A percentile compares a stretch with the other conserved stretches of the same genome.
These are phyloP conservation scores for Aquilaria yunnanensis DNA, from an alignment of 345 rosid genomes.

Conservation along the genomic window DNA sequence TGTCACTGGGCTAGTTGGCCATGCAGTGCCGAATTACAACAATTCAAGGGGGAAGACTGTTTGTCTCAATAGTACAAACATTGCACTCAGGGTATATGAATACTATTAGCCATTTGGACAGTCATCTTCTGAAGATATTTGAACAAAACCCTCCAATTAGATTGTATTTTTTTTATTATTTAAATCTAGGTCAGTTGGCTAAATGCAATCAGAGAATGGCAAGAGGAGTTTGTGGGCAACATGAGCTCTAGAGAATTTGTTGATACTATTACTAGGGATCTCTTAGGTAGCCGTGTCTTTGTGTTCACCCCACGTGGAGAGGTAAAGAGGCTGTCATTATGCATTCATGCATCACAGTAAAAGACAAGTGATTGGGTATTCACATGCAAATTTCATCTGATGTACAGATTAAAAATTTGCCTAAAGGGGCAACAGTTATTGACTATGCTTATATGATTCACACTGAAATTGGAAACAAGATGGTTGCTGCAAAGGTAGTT, in stretches of 20 bases:
- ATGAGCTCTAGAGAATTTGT: conserved; percentile 99
- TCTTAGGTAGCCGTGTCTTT: conserved; percentile 90
- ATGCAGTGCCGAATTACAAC: conserved; percentile 54
- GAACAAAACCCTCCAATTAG: conserved; percentile 6
- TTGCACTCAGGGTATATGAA: conserved; percentile 82
- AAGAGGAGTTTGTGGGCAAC: conserved; percentile 98
- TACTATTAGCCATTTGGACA: conserved; percentile 11
- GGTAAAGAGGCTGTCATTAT: conserved; percentile 17
- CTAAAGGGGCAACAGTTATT: conserved; percentile 88
- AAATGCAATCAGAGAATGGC: conserved; percentile 99
- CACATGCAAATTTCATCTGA: conserved; percentile 2
- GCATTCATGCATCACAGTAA: background rate
- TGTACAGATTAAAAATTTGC: conserved; percentile 83
- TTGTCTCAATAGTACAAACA: conserved; percentile 85
- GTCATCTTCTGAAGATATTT: conserved; percentile 12
- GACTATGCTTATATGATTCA: conserved; percentile 98
- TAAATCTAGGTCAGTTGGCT: conserved; percentile 85
- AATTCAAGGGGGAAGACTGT: conserved; percentile 69
- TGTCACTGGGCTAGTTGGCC: conserved; percentile 72
- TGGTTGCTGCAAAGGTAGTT: conserved; percentile 94
- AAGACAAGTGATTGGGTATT: conserved; percentile 3
- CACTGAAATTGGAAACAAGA: conserved; percentile 95
- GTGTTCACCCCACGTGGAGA: conserved; percentile 91
- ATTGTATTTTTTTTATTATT: conserved; percentile 15
- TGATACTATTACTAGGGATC: conserved; percentile 86